Evolutionary conservation across 352 stramenopile species (phyloP).

Genomic region (Phytopythium montanum): DNA sequence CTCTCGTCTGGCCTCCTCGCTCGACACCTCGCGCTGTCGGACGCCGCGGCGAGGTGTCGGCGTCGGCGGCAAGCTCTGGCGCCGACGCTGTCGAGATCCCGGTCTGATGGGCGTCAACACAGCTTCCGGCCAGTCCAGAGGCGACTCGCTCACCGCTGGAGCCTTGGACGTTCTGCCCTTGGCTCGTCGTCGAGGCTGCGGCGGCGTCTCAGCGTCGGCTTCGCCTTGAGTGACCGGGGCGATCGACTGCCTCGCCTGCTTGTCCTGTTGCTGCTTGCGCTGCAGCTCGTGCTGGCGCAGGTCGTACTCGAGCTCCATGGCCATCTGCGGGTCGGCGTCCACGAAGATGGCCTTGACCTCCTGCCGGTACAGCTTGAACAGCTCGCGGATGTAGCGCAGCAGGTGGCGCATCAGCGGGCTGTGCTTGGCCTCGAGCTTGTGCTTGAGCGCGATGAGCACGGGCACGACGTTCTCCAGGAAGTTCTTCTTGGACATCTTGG

Average conservation of each 20-base stretch:
- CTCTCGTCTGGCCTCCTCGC: constrained; percentile 22
- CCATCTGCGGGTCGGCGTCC: constrained; percentile 90
- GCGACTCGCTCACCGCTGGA: neutral
- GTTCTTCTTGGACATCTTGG: constrained; percentile 97
- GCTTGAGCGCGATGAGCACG: constrained; percentile 95
- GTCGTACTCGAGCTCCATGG: constrained; percentile 97
- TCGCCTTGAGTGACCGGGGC: neutral
- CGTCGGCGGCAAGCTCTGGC: constrained; percentile 43
- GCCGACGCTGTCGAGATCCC: constrained; percentile 20
- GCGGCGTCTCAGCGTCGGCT: neutral
- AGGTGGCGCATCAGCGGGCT: constrained; percentile 93
- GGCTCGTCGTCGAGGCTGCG: neutral
- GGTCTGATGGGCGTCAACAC: constrained; percentile 33
- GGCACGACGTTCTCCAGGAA: constrained; percentile 96
- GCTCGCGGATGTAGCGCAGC: constrained; percentile 92
- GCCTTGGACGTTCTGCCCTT: constrained; percentile 1
- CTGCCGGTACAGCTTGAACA: constrained; percentile 92
- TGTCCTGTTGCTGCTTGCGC: constrained; percentile 48
- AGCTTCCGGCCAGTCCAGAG: constrained; percentile 21
- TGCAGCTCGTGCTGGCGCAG: constrained; percentile 76
- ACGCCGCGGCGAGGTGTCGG: constrained; percentile 37
- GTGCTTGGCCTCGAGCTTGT: constrained; percentile 90
- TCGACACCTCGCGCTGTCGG: constrained; percentile 28
- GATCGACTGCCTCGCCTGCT: constrained; percentile 17
- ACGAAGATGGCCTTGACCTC: constrained; percentile 93